Conservation (phyloP, 2,329 filamentous ascomycete genomes). For the Remersonia thermophila region DNA sequence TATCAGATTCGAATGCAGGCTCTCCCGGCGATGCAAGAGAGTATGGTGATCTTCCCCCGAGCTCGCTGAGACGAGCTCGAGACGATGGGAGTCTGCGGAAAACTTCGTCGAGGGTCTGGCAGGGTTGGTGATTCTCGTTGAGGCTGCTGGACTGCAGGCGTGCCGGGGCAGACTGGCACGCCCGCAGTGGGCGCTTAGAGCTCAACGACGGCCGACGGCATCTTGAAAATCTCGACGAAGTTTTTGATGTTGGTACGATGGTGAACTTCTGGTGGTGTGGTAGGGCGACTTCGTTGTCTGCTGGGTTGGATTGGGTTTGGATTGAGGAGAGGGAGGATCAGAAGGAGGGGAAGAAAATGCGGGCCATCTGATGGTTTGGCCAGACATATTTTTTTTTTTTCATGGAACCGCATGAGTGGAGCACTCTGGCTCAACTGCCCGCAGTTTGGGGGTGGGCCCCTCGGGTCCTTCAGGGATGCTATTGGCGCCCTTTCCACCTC, state of each 20-base stretch:
- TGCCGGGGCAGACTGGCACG: slow-evolving; percentile 36
- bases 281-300: slow-evolving; percentile 58
- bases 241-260: slow-evolving; percentile 28
- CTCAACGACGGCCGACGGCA: slow-evolving; percentile 72
- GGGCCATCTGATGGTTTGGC: slow-evolving; percentile 20
- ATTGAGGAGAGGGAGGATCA: slow-evolving; percentile 22
- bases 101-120: slow-evolving; percentile 57
- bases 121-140: slow-evolving; percentile 55
- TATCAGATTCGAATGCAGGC: slow-evolving; percentile 14
- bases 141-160: slow-evolving; percentile 76
- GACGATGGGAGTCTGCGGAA: slow-evolving; percentile 45
- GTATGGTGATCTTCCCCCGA: slow-evolving; percentile 6
- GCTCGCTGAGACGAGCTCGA: slow-evolving; percentile 10
- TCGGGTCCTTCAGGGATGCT: too few species aligned
- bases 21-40: slow-evolving; percentile 14
- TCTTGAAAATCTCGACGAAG: slow-evolving; percentile 56
- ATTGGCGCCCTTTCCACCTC: too few species aligned
- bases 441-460: not conserved
- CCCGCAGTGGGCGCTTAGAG: slow-evolving; percentile 85
- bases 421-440: slow-evolving; percentile 1
- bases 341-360: slow-evolving; percentile 21
- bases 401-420: slow-evolving; percentile 5
- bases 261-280: slow-evolving; percentile 23
- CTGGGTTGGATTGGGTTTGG: slow-evolving; percentile 24
- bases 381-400: slow-evolving; percentile 24